phyloP scores from a whole-genome alignment of 805 yeast genomes.

The Ogataea pilisensis region DNA sequence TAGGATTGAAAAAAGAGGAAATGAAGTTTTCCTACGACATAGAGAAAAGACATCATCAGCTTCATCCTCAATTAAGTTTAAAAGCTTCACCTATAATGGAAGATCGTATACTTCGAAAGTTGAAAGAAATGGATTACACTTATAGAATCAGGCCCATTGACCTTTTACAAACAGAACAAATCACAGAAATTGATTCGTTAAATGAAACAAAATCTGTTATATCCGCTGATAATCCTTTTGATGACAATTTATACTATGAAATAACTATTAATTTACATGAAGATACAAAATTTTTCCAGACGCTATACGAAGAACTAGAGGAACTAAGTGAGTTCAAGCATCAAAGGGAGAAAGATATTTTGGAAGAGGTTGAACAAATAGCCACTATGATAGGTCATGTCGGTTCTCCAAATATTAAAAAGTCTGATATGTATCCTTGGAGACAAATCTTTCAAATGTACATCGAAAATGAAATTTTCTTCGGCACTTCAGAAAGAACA shows the following conservation, averaged over 20 bases:
- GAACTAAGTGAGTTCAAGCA: constrained; percentile 41
- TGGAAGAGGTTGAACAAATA: constrained; percentile 39
- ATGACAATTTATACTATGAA: constrained; percentile 19
- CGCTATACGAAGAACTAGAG: constrained; percentile 51
- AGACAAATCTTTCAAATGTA: constrained; percentile 62
- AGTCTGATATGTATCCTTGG: constrained; percentile 63
- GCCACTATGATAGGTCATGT: constrained; percentile 36
- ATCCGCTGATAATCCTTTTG: constrained; percentile 24
- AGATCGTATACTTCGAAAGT: constrained; percentile 14
- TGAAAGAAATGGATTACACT: constrained; percentile 15
- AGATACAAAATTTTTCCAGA: constrained; percentile 57
- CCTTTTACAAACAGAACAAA: constrained; percentile 3
- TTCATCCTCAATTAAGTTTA: constrained; percentile 24
- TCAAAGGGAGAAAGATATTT: constrained; percentile 40
- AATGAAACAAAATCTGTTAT: constrained; percentile 7
- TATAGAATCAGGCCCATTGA: constrained; percentile 13
- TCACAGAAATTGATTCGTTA: too few relatives aligned
- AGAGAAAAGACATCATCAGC: constrained; percentile 12
- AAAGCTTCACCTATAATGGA: constrained; percentile 20
- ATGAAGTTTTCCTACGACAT: constrained; percentile 22
- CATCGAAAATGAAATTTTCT: constrained; percentile 62
- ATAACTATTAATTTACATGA: constrained; percentile 41
- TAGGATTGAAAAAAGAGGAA: constrained; percentile 52
- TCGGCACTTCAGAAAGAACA: constrained; percentile 37
- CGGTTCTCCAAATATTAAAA: constrained; percentile 38